phyloP scores from a whole-genome alignment of 805 yeast genomes.

The Sungouiella thailandica region DNA sequence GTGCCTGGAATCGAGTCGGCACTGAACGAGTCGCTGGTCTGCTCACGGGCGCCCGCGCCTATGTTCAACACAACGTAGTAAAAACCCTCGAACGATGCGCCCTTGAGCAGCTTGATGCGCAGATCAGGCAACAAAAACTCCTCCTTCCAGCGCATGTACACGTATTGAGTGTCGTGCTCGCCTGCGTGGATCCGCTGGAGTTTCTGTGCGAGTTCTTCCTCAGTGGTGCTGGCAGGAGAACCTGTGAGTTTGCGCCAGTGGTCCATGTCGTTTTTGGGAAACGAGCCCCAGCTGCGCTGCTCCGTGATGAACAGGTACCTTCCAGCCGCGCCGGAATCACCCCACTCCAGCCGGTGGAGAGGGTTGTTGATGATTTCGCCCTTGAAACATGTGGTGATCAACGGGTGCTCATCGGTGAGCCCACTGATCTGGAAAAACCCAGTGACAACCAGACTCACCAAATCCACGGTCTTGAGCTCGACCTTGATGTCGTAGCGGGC shows the following conservation, averaged over 20 bases:
- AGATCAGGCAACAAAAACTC: conserved; percentile 81
- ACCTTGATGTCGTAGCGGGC: conserved; percentile 63
- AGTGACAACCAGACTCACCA: conserved; percentile 35
- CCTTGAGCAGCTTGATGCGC: conserved; percentile 51
- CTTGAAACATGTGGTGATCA: conserved; percentile 65
- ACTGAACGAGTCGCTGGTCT: conserved; percentile 2
- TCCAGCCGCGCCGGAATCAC: conserved; percentile 11
- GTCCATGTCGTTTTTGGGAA: conserved; percentile 38
- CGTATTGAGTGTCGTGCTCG: conserved; percentile 24
- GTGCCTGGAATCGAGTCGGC: conserved; percentile 48
- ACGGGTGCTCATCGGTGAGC: conserved; percentile 56
- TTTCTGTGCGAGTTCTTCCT: conserved; percentile 21
- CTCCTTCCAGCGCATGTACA: conserved; percentile 96
- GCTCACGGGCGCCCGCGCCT: conserved; percentile 18
- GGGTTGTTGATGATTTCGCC: conserved; percentile 64
- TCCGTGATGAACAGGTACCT: conserved; percentile 53
- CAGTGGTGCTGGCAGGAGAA: conserved; percentile 45
- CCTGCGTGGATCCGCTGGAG: conserved; percentile 28
- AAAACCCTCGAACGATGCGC: conserved; percentile 89
- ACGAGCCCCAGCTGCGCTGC: conserved; percentile 53
- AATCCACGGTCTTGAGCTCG: conserved; percentile 65
- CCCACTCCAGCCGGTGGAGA: conserved; percentile 16
- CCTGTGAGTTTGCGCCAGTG: conserved; percentile 47
- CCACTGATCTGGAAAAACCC: conserved; percentile 67
- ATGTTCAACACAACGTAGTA: conserved; percentile 84